Evolutionary conservation across 2,329 filamentous ascomycete genomes (phyloP), one percentile per base, ranked within the genome.

Genomic region (Cryphonectria parasitica): DNA sequence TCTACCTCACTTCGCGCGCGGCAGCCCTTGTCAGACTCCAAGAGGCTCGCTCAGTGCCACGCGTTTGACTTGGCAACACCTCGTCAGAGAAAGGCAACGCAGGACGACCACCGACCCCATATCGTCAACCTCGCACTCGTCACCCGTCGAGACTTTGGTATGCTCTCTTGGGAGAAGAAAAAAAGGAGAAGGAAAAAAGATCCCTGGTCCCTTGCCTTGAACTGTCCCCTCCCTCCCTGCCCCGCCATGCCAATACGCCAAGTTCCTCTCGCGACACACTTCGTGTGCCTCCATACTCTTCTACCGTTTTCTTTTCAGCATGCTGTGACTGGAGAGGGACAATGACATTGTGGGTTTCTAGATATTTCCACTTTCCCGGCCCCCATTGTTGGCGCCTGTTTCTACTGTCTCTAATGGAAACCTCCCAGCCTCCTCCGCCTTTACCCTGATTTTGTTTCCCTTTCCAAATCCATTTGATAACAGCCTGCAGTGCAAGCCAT

Each of bases 51-150:
- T 31, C 54, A 34, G 28, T 70, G 69, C 58, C 69, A 68, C 69
- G 62, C 49, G 69, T 70, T 70, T 70, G 69, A 70, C 69, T 70
- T 68, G 69, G 69, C 69, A 58, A 25, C 45, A 34, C 52, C n/a
- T 17, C 52, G 52, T 28, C 56, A 36, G 31, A 45, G 22, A 34
- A 45, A 65, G 54, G 68, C 68, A 62, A 43, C 58, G 34, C 49
- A 63, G 39, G 43, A 28, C 25, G 62, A 54, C 49, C 22, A 25
- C 22, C 25, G n/a, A n/a, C 31, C 15, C 61, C 61, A 5, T 49
- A 25, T n/a, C 62, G 25, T 49, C 41, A 19, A 49, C 34, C n/a
- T 64, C 39, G 28, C 39, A 22, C 36, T 43, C 36, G 22, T 7
- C n/a, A 64, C 39, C 3, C n/a, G 17, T n/a, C 36, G 4, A 64